These are phyloP conservation scores for Lipomyces chichibuensis DNA, from an alignment of 805 yeast genomes.

Conservation along the genomic window DNA sequence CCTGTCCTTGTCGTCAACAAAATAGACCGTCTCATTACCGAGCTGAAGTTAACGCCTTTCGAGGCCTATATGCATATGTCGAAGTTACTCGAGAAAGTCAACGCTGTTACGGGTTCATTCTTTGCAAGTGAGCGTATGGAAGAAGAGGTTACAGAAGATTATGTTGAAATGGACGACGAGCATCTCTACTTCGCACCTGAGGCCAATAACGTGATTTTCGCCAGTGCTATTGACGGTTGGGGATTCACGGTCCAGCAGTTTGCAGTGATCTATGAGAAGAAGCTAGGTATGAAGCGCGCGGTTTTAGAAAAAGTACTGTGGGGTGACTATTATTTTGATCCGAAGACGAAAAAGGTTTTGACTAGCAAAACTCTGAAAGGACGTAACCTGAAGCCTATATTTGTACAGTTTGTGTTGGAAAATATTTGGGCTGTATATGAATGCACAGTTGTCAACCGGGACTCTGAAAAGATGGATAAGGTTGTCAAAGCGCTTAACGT, in stretches of 20 bases:
- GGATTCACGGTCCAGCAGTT: conserved; percentile 91
- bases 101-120: conserved; percentile 90
- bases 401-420: conserved; percentile 83
- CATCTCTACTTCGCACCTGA: conserved; percentile 87
- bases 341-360: conserved; percentile 82
- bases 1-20: conserved; percentile 89
- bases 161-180: conserved; percentile 74
- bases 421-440: conserved; percentile 92
- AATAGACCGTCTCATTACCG: conserved; percentile 81
- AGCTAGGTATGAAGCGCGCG: conserved; percentile 79
- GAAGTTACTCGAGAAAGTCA: conserved; percentile 86
- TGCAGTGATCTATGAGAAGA: conserved; percentile 80
- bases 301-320: conserved; percentile 84
- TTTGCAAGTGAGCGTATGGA: conserved; percentile 91
- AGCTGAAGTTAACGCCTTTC: conserved; percentile 74
- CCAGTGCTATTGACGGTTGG: conserved; percentile 96
- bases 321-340: conserved; percentile 92
- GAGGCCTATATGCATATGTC: conserved; percentile 85
- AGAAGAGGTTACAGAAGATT: conserved; percentile 50
- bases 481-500: conserved; percentile 72
- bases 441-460: conserved; percentile 63
- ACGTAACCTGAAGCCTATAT: conserved; percentile 70
- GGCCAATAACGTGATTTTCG: conserved; percentile 85
- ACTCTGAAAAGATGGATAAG: conserved; percentile 71
- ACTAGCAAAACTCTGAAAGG: conserved; percentile 64